Conservation (phyloP, 805 yeast species). For the Metschnikowia arizonensis region DNA sequence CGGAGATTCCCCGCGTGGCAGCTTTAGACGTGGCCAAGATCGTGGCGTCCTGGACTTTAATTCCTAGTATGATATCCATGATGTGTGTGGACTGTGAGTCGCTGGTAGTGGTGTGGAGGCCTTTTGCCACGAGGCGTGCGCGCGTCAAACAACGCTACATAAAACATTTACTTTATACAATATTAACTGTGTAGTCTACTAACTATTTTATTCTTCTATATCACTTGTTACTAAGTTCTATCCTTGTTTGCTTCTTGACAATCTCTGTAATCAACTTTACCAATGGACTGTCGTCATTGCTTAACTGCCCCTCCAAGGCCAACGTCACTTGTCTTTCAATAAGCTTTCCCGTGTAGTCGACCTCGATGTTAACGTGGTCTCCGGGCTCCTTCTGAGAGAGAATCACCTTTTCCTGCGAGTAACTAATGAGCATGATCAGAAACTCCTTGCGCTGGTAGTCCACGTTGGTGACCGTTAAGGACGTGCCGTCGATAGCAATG, state of each 20-base stretch:
- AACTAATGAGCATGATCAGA: constrained; percentile 85
- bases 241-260: constrained; percentile 21
- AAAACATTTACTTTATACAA: no score
- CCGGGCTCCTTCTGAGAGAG: constrained; percentile 63
- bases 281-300: constrained; percentile 46
- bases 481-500: constrained; percentile 88
- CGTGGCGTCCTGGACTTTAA: constrained; percentile 74
- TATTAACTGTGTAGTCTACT: no score
- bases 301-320: constrained; percentile 51
- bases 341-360: constrained; percentile 88
- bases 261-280: constrained; percentile 40
- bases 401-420: constrained; percentile 79
- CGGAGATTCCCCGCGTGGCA: constrained; percentile 83
- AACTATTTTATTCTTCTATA: no score
- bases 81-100: constrained; percentile 5
- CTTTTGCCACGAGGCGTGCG: constrained; percentile 17
- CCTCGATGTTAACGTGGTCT: constrained; percentile 81
- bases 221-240: no score
- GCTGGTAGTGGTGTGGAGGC: not conserved
- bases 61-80: constrained; percentile 91
- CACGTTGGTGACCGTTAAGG: constrained; percentile 81
- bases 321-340: constrained; percentile 78
- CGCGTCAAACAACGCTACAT: constrained; percentile 5
- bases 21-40: constrained; percentile 94
- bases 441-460: constrained; percentile 56